Evolutionary conservation across 495 filamentous ascomycete genomes (phyloP).

Genomic region (Hyaloscypha hepaticicola): DNA sequence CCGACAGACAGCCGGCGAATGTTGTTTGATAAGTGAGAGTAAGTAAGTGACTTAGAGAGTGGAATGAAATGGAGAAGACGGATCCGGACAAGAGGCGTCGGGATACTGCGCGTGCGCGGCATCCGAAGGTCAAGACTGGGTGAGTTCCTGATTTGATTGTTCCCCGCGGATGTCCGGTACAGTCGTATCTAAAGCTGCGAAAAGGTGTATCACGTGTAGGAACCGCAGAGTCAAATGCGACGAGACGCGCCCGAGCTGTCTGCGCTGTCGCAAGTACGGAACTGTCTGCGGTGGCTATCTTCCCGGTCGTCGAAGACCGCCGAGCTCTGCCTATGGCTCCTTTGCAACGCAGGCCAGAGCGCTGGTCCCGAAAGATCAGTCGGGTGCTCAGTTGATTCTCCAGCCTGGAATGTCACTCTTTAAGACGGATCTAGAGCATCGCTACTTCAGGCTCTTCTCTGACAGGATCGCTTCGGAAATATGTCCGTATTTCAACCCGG

Average conservation of each 20-base stretch:
- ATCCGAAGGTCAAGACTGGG: constrained; percentile 24
- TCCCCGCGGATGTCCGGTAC: not conserved
- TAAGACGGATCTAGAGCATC: constrained; percentile 43
- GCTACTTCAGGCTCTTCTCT: constrained; percentile 57
- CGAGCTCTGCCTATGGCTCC: constrained; percentile 13
- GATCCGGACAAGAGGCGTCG: not conserved
- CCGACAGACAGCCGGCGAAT: too few relatives aligned
- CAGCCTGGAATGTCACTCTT: constrained; percentile 11
- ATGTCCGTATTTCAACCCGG: constrained; percentile 58
- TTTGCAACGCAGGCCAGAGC: constrained; percentile 16
- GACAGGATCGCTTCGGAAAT: constrained; percentile 54
- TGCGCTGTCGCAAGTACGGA: constrained; percentile 49
- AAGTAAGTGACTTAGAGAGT: not conserved
- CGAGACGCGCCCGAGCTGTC: constrained; percentile 51
- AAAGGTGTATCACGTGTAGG: constrained; percentile 25
- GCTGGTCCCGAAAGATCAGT: constrained; percentile 14
- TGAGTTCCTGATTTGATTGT: not conserved
- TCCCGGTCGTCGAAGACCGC: constrained; percentile 11
- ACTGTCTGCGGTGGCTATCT: constrained; percentile 54
- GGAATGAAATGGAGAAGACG: not conserved
- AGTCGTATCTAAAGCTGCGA: not conserved
- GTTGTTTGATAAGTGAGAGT: too few relatives aligned
- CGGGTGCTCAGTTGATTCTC: not conserved
- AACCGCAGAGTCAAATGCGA: constrained; percentile 55
- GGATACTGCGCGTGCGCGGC: constrained; percentile 1